Percentiles rank a stretch among this genome's conserved stretches.
phyloP scores from a whole-genome alignment of 176 grass and related monocot species.

The Carex scoparia region DNA sequence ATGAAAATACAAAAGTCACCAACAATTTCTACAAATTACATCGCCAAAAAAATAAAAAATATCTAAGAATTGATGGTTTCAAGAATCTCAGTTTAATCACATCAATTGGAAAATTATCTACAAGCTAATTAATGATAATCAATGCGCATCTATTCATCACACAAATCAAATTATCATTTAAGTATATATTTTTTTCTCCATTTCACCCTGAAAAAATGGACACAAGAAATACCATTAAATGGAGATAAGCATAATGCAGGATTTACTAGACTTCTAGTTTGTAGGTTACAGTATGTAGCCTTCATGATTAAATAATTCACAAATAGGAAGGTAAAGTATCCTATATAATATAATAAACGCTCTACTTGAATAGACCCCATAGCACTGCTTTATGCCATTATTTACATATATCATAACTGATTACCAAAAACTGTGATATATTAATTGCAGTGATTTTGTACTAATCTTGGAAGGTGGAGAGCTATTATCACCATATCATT shows the following conservation, averaged over 20 bases:
- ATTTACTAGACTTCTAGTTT: not conserved
- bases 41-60: not conserved
- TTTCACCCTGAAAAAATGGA: not conserved
- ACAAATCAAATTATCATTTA: not conserved
- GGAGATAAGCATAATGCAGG: not conserved
- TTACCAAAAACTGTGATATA: conserved; percentile 1
- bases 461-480: conserved; percentile 43
- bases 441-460: conserved; percentile 13
- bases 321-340: conserved; percentile 10
- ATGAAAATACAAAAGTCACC: not conserved
- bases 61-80: not conserved
- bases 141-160: not conserved
- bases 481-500: conserved; percentile 62
- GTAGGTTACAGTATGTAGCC: not conserved
- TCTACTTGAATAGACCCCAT: not conserved
- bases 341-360: not conserved
- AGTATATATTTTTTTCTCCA: not conserved
- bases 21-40: not conserved
- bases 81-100: not conserved
- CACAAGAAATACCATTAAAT: not conserved
- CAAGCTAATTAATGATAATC: no score
- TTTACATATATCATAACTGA: conserved; percentile 14
- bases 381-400: conserved; percentile 5
- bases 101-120: not conserved
- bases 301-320: conserved; percentile 10